Percentiles rank a stretch among this genome's conserved stretches.
Conservation (phyloP, 2,329 filamentous ascomycete genomes). For the Chaetomium strumarium region DNA sequence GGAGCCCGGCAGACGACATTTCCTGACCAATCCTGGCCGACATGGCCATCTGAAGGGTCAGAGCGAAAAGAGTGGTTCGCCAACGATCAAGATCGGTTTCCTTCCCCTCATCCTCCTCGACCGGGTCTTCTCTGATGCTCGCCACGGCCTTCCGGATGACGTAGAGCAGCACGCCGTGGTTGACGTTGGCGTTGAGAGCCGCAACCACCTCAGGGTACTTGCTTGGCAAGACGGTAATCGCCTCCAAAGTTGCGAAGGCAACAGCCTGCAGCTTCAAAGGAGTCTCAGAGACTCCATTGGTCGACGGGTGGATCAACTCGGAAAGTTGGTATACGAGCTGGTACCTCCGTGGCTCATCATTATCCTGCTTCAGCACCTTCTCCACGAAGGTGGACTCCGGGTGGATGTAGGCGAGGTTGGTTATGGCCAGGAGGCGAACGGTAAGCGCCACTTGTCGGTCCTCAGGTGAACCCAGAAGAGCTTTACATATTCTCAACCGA, state of each 20-base stretch:
- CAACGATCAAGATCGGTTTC: constrained; percentile 74
- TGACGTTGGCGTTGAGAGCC: constrained; percentile 91
- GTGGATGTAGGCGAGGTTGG: constrained; percentile 87
- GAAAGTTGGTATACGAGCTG: constrained; percentile 90
- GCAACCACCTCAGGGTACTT: constrained; percentile 78
- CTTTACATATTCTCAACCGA: constrained; percentile 76
- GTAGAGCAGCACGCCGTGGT: constrained; percentile 91
- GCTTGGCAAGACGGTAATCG: constrained; percentile 71
- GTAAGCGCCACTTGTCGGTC: constrained; percentile 71
- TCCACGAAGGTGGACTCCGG: constrained; percentile 76
- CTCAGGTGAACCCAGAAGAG: constrained; percentile 59
- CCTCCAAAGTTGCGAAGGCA: constrained; percentile 74
- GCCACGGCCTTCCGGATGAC: constrained; percentile 85
- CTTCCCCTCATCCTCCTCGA: constrained; percentile 51
- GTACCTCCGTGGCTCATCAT: constrained; percentile 79
- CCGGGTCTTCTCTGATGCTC: constrained; percentile 59
- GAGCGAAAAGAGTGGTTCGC: constrained; percentile 83
- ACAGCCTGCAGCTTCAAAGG: constrained; percentile 76
- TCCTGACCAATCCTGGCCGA: constrained; percentile 70
- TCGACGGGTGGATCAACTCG: constrained; percentile 80
- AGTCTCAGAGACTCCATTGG: constrained; percentile 60
- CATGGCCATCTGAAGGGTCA: constrained; percentile 74
- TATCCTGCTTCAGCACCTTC: constrained; percentile 79
- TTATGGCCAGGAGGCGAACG: constrained; percentile 77
- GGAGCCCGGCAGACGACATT: constrained; percentile 81